These are phyloP conservation scores for Sclerotinia spermophila DNA, from an alignment of 2,329 filamentous ascomycete species.

Conservation along the genomic window DNA sequence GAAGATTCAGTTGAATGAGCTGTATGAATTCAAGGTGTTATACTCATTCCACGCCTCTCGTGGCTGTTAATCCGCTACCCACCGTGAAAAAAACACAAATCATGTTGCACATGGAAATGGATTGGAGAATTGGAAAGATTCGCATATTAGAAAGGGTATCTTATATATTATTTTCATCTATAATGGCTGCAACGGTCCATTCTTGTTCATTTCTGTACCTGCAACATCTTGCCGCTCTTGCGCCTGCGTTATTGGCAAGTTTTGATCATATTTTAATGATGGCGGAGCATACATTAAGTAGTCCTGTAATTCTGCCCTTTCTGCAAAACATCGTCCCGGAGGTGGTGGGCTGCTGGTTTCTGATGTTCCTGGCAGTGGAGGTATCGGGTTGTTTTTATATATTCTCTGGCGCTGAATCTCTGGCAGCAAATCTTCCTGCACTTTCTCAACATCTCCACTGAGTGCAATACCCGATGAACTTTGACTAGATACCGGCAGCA, in stretches of 20 bases:
- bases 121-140: not conserved
- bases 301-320: not conserved
- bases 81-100: not conserved
- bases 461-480: not conserved
- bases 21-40: not conserved
- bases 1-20: not conserved
- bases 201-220: not conserved
- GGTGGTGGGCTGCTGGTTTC: not conserved
- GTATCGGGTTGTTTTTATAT: not conserved
- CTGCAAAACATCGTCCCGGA: not conserved
- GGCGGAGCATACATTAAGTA: not conserved
- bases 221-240: not conserved
- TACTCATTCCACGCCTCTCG: not conserved
- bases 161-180: not conserved
- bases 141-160: not conserved
- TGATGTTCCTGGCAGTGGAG: not conserved
- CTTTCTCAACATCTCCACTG: not conserved
- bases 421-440: not conserved
- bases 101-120: not conserved
- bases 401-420: not conserved
- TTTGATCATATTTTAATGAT: not conserved
- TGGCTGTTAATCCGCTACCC: not conserved
- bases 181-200: not conserved
- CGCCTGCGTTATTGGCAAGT: not conserved
- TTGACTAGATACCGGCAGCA: not conserved